Percentiles rank a stretch among this genome's conserved stretches.
These are phyloP conservation scores for Ophiostoma tasmaniense DNA, from an alignment of 2,329 filamentous ascomycete genomes.

Conservation along the genomic window DNA sequence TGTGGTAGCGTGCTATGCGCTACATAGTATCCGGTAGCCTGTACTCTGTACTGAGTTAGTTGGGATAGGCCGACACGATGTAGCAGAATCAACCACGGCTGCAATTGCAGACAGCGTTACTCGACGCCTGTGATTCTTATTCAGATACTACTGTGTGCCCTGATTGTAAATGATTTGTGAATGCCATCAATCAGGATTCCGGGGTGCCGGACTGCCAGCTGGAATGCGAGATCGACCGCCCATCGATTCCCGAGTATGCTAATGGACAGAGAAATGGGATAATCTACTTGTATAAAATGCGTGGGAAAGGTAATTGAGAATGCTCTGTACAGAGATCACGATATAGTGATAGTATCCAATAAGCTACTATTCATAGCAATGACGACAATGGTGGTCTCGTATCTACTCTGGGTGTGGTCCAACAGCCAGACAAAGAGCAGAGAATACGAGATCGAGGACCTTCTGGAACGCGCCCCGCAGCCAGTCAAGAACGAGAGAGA, in stretches of 20 bases:
- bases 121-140: too few relatives aligned
- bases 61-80: background rate
- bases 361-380: constrained; percentile 1
- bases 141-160: too few relatives aligned
- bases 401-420: background rate
- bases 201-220: background rate
- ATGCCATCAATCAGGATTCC: background rate
- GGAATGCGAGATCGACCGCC: background rate
- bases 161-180: too few relatives aligned
- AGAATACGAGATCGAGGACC: constrained; percentile 3
- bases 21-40: background rate
- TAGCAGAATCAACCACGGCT: too few relatives aligned
- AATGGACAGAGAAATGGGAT: background rate
- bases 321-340: background rate
- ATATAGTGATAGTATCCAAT: too few relatives aligned
- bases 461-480: background rate
- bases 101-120: too few relatives aligned
- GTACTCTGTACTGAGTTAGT: too few relatives aligned
- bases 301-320: background rate
- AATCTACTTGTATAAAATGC: background rate
- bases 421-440: background rate
- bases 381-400: background rate
- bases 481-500: constrained; percentile 1
- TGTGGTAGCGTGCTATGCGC: background rate
- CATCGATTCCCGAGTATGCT: background rate